phyloP scores from a whole-genome alignment of 148 eudicot genomes.

The Nyssa sinensis region DNA sequence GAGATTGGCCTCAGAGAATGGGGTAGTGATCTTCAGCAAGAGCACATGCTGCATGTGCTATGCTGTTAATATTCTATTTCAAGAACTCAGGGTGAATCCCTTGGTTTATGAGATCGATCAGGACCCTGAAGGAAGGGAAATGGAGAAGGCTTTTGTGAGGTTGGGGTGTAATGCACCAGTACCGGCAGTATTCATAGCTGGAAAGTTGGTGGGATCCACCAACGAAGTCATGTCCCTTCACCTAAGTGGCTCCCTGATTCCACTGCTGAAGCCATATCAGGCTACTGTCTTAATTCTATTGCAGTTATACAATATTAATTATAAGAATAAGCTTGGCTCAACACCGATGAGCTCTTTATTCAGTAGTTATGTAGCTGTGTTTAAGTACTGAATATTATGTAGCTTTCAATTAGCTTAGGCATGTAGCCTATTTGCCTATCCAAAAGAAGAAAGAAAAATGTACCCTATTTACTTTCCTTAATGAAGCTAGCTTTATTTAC shows the following conservation, averaged over 20 bases:
- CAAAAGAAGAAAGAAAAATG: not conserved
- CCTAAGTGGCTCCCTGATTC: slow-evolving; percentile 61
- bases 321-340: slow-evolving; percentile 19
- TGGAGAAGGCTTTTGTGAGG: slow-evolving; percentile 68
- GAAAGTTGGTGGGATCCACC: slow-evolving; percentile 74
- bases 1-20: slow-evolving; percentile 61
- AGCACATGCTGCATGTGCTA: slow-evolving; percentile 84
- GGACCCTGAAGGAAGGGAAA: slow-evolving; percentile 65
- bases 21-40: slow-evolving; percentile 79
- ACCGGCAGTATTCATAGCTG: slow-evolving; percentile 81
- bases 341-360: slow-evolving; percentile 6
- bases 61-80: slow-evolving; percentile 71
- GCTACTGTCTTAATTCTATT: slow-evolving; percentile 2
- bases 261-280: slow-evolving; percentile 57
- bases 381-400: not conserved
- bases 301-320: not conserved
- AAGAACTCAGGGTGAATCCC: slow-evolving; percentile 58
- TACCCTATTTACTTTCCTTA: slow-evolving; percentile 13
- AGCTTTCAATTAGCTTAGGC: slow-evolving; percentile 12
- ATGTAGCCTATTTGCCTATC: slow-evolving; percentile 5
- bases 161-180: slow-evolving; percentile 55
- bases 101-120: slow-evolving; percentile 55
- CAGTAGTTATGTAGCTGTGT: slow-evolving; percentile 1
- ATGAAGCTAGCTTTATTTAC: slow-evolving; percentile 13
- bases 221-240: slow-evolving; percentile 95